A percentile compares a stretch with the other conserved stretches of the same genome.
Conservation (phyloP, 257 asterid species). For the Catharanthus roseus region DNA sequence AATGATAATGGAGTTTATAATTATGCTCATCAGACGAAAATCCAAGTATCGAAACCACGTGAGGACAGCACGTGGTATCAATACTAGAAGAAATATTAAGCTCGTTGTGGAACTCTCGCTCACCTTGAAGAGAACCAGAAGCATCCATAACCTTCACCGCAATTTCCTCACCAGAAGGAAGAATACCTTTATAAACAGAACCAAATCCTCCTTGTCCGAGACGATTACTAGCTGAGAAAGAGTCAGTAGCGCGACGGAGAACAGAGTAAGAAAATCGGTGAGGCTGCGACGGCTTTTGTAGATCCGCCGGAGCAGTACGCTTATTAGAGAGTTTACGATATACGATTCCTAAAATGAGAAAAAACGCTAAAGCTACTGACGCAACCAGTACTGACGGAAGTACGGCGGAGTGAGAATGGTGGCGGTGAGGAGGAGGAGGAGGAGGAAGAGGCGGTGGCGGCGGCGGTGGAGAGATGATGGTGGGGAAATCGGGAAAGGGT, state of each 20-base stretch:
- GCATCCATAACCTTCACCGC: constrained; percentile 88
- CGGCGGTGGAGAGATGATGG: constrained; percentile 15
- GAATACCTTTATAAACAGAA: constrained; percentile 75
- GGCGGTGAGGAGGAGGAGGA: constrained; percentile 24
- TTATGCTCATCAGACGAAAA: constrained; percentile 46
- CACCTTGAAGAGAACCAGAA: constrained; percentile 68
- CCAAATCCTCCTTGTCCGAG: constrained; percentile 96
- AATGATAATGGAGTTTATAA: constrained; percentile 18
- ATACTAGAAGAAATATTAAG: constrained; percentile 56
- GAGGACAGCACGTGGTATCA: constrained; percentile 52
- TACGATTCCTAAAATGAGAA: constrained; percentile 36
- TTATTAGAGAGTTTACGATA: constrained; percentile 67
- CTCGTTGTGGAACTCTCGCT: constrained; percentile 87
- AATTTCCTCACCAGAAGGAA: constrained; percentile 71
- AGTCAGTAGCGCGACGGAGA: constrained; percentile 65
- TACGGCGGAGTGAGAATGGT: constrained; percentile 24
- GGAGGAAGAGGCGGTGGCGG: constrained; percentile 30
- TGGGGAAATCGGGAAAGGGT: constrained; percentile 18
- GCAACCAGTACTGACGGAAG: constrained; percentile 51
- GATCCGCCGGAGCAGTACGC: constrained; percentile 81
- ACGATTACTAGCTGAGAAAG: constrained; percentile 58
- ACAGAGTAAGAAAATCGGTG: constrained; percentile 53
- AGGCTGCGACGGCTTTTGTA: constrained; percentile 58
- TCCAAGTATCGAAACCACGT: constrained; percentile 72
- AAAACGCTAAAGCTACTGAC: constrained; percentile 34